Evolutionary conservation across 495 filamentous ascomycete genomes (phyloP).

Genomic region (Xylaria bambusicola): DNA sequence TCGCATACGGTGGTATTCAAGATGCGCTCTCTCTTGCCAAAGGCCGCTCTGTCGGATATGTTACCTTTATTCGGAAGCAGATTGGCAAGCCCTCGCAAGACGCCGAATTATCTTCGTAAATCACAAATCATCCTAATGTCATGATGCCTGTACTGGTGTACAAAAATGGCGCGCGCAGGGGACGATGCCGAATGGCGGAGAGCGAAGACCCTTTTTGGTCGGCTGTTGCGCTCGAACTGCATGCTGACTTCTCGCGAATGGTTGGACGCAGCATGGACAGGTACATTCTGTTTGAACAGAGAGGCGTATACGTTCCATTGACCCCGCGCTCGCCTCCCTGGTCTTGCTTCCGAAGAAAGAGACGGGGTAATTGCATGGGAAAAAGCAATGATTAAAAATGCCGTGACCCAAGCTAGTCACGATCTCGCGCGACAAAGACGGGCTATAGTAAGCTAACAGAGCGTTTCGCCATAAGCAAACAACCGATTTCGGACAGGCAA

Average conservation of each 20-base stretch:
- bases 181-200: neutral
- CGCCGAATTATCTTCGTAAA: slow-evolving; percentile 18
- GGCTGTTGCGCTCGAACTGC: slow-evolving; percentile 1
- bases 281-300: too few relatives aligned
- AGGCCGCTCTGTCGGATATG: slow-evolving; percentile 70
- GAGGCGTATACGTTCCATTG: slow-evolving; percentile 1
- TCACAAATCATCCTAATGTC: neutral
- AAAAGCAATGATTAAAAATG: too few relatives aligned
- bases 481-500: slow-evolving; percentile 8
- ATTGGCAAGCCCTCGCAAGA: slow-evolving; percentile 27
- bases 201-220: neutral
- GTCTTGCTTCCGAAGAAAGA: neutral
- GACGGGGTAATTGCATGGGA: too few relatives aligned
- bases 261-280: slow-evolving; percentile 5
- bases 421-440: neutral
- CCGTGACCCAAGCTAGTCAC: neutral
- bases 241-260: neutral
- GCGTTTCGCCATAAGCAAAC: slow-evolving; percentile 1
- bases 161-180: neutral
- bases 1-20: slow-evolving; percentile 79
- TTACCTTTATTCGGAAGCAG: slow-evolving; percentile 63
- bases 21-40: slow-evolving; percentile 64
- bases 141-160: neutral
- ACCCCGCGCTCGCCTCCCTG: neutral
- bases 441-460: too few relatives aligned